Base-by-base conservation (phyloP, 2,329 filamentous ascomycete genomes). In the Talaromyces sp. region DNA sequence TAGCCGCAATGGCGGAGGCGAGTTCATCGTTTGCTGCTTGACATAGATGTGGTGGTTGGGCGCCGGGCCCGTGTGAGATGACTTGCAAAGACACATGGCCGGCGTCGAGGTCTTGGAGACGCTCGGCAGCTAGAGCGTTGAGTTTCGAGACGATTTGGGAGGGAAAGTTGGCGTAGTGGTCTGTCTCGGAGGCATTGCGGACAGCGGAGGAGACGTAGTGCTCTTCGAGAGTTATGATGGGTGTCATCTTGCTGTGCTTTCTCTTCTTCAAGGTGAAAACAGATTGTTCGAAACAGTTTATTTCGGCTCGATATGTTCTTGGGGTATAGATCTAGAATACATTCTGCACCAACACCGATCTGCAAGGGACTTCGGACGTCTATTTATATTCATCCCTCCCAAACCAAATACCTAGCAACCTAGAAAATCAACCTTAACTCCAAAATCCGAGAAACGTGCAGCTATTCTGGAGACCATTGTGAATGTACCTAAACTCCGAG, bases 1-100 rank as follows among this genome's bases (percentile, higher is more conserved):
- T 61, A 37, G 66, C 56, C 8, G 65, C 56, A n/a, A 78, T 70
- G 2, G 72, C 71, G 1, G 65, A 23, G 1, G 69, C 64, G 11
- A 78, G 70, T 23, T 74, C 69, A 50, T 77, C 68, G 64, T 79
- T 79, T 35, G 50, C 63, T 6, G 44, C 21, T 52, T 46, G 31
- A 54, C 67, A 68, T 48, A 65, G 12, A 1, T 60, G 2, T 3
- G 64, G 44, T 8, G 62, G 40, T 18, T 63, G n/a, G 55, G 58
- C 55, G 16, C 65, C 67, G 5, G 66, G 67, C 0, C 66, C 65
- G 37, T 68, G 67, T 11, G 66, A 68, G 46, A 68, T 50, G 25
- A 66, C 60, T 58, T 60, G 63, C 9, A 65, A 14, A 3, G 63
- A 65, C 11, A 65, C 63, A 31, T 65, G 58, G 18, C 63, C 63